Conservation (phyloP, 2,329 filamentous ascomycete species). For the Dactylellina haptotyla region DNA sequence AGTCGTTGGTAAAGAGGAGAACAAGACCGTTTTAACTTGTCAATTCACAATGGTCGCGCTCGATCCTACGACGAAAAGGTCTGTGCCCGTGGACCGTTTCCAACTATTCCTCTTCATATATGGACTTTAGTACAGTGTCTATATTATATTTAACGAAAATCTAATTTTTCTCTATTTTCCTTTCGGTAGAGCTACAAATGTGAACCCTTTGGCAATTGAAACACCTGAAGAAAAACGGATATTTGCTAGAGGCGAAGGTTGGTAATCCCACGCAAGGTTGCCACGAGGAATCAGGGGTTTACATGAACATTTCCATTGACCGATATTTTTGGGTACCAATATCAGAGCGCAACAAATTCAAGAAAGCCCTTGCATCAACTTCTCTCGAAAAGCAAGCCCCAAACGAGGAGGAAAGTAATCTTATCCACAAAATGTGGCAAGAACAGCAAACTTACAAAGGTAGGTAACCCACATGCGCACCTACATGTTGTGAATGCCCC, state of each 20-base stretch:
- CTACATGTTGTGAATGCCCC: slow-evolving; percentile 8
- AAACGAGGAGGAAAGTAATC: slow-evolving; percentile 75
- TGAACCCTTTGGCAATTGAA: slow-evolving; percentile 71
- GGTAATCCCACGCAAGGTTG: neutral
- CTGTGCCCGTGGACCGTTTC: slow-evolving; percentile 24
- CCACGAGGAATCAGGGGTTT: slow-evolving; percentile 24
- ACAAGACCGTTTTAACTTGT: slow-evolving; percentile 76
- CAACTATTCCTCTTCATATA: too few relatives aligned
- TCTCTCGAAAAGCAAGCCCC: slow-evolving; percentile 74
- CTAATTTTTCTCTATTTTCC: neutral
- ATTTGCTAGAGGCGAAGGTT: slow-evolving; percentile 72
- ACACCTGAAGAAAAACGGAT: slow-evolving; percentile 73
- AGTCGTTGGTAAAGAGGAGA: slow-evolving; percentile 66
- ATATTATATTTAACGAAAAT: too few relatives aligned
- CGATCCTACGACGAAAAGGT: slow-evolving; percentile 74
- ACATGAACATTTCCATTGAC: neutral
- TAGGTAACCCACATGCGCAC: slow-evolving; percentile 57
- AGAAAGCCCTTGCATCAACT: slow-evolving; percentile 71
- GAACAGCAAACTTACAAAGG: slow-evolving; percentile 72
- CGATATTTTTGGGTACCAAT: slow-evolving; percentile 5
- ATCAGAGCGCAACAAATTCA: slow-evolving; percentile 68
- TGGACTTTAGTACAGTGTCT: too few relatives aligned
- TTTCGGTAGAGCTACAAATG: slow-evolving; percentile 67
- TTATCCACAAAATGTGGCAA: slow-evolving; percentile 79
- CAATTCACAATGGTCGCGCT: slow-evolving; percentile 81